Base-by-base conservation (phyloP, 768 basidiomycete species). In the Leccinum uliginosum region DNA sequence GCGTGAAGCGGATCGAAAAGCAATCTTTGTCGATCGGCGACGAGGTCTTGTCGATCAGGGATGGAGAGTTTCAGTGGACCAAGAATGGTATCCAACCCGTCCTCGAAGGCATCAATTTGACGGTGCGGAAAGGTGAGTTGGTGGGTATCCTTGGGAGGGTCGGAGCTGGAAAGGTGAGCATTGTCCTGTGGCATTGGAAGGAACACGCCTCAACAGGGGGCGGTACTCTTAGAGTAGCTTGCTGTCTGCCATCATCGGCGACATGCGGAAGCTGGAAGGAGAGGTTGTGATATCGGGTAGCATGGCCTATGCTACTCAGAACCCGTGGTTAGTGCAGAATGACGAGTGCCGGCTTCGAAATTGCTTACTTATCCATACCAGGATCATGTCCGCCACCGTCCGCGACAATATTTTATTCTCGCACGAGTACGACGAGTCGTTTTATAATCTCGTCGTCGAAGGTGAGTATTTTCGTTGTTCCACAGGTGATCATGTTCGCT, bases 401-500 rank as follows among this genome's bases (percentile, higher is more conserved):
- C 82, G 87, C 35, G 91, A 93, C 44, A 98, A 98, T 65, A 98
- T 98, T 58, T 67, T 91, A 32, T 98, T 98, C 74, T 93, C 87
- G 10, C 89, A 95, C 70, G 81, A 85, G 62, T 97, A 87, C 59
- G 93, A 98, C 51, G 86, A 89, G 59, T 78, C 77, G 0, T 96
- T 92, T 62, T 96, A 95, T 63, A 80, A 89, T 53, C 66, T 86
- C 15, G 92, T 94, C 5, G 70, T 94, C 4, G 90, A 93, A 75
- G 89, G 90, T 86, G 46, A 5, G 52, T 48, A 2, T 12, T 32
- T 48, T 27, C 19, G 40, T 17, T 8, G 1, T 51, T 23, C 0
- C 7, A 15, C 9, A 3, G 8, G 17, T 29, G 23, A 19, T 6
- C 5, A 7, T 32, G 40, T n/a, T 53, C 3, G 14, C 60, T 58